phyloP scores from a whole-genome alignment of 2,329 filamentous ascomycete genomes.

The Onygena corvina region DNA sequence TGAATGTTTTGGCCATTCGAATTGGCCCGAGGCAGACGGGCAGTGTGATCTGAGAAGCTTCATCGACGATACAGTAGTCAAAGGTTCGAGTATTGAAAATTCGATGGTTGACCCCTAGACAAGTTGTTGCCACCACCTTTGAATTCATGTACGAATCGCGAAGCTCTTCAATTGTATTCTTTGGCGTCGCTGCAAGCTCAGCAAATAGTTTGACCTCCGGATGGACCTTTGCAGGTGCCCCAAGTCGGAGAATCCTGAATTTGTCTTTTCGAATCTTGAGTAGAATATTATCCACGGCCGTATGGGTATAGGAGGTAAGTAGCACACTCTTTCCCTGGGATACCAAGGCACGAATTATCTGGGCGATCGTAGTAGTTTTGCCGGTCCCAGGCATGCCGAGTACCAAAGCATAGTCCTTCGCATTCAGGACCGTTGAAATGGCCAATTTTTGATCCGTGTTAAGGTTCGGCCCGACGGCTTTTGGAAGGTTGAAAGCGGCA shows the following conservation, averaged over 20 bases:
- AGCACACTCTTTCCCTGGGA: slow-evolving; percentile 85
- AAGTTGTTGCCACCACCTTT: slow-evolving; percentile 87
- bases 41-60: slow-evolving; percentile 92
- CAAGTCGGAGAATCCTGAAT: slow-evolving; percentile 72
- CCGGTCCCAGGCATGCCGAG: slow-evolving; percentile 97
- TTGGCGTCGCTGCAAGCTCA: slow-evolving; percentile 61
- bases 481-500: slow-evolving; percentile 7
- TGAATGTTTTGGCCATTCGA: slow-evolving; percentile 80
- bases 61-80: slow-evolving; percentile 97
- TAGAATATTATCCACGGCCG: slow-evolving; percentile 94
- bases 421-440: slow-evolving; percentile 90
- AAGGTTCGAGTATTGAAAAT: slow-evolving; percentile 82
- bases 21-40: slow-evolving; percentile 92
- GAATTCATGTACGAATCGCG: slow-evolving; percentile 71
- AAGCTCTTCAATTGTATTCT: slow-evolving; percentile 69
- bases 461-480: slow-evolving; percentile 56
- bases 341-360: slow-evolving; percentile 85
- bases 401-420: slow-evolving; percentile 89
- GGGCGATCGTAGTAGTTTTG: slow-evolving; percentile 95
- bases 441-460: slow-evolving; percentile 80
- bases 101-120: slow-evolving; percentile 77
- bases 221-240: slow-evolving; percentile 73
- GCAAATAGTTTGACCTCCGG: slow-evolving; percentile 78
- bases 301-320: slow-evolving; percentile 91
- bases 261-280: slow-evolving; percentile 74